Base-by-base conservation (phyloP, 495 filamentous ascomycete genomes). In the Aspergillus heteromorphus region DNA sequence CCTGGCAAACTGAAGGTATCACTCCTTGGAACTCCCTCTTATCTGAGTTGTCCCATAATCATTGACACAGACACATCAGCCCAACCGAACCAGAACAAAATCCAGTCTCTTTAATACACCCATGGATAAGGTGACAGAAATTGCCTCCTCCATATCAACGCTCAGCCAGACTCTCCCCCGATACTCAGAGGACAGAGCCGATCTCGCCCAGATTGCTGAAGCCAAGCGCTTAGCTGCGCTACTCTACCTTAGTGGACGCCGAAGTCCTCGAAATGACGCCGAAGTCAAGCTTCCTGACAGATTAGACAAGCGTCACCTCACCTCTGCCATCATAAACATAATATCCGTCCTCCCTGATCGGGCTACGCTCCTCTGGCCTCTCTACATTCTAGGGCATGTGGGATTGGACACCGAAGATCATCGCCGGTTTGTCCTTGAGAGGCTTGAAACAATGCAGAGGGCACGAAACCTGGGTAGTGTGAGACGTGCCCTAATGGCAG, bases 391-490 rank as follows among this genome's bases (percentile, higher is more conserved):
- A 4, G 57, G 61, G 1, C 40, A 63, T 40, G 40, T 29, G 2
- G 56, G 45, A 6, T 23, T 57, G 10, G 57, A 60, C 25, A 40
- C 57, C 41, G 61, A 63, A 13, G 41, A 55, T 25, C 57, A 63
- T 9, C 49, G 57, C 9, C 49, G 57, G 4, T 63, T 63, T 45
- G 51, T 63, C 2, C 54, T 63, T 1, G 57, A 63, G 13, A 45
- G 54, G 40, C 48, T 63, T 1, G 25, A 17, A 6, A 34, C 14
- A 3, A 49, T 60, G 6, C 54, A 63, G 40, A 49, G 31, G 17
- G 36, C 54, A 1, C 47, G 61, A 2, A 63, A 63, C 23, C 36
- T 63, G 19, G 61, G 61, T 0, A 63, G 57, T 49, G 53, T 63
- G 14, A 41, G 54, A 4, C 48, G 50, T 6, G 48, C 57, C 4